phyloP scores from a whole-genome alignment of 2,329 filamentous ascomycete genomes.

The Colletotrichum eleusines region DNA sequence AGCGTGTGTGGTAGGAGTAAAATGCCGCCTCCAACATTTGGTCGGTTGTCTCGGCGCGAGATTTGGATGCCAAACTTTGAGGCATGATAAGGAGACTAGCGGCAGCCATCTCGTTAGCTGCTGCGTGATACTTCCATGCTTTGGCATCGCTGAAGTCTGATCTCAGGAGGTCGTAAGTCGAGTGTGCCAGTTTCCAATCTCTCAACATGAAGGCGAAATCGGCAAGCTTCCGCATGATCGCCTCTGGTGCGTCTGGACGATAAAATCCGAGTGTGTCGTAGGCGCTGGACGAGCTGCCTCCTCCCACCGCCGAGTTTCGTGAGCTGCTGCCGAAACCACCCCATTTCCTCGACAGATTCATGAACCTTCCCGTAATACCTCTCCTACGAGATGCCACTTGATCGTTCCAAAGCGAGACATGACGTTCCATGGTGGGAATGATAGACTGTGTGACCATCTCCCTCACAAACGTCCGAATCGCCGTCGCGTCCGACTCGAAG shows the following conservation, averaged over 20 bases:
- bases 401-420: constrained; percentile 94
- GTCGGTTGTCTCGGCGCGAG: constrained; percentile 83
- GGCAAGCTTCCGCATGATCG: constrained; percentile 90
- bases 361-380: constrained; percentile 92
- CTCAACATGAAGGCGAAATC: constrained; percentile 98
- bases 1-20: constrained; percentile 93
- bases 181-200: constrained; percentile 93
- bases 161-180: constrained; percentile 90
- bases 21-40: constrained; percentile 89
- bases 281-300: constrained; percentile 65
- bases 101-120: constrained; percentile 94
- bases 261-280: constrained; percentile 90
- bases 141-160: constrained; percentile 95
- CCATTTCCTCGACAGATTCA: constrained; percentile 93
- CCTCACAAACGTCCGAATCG: constrained; percentile 88
- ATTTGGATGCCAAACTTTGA: constrained; percentile 78
- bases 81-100: constrained; percentile 85
- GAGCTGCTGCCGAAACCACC: constrained; percentile 80
- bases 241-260: constrained; percentile 84
- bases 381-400: constrained; percentile 91
- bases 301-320: constrained; percentile 68
- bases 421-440: constrained; percentile 95
- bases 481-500: constrained; percentile 91
- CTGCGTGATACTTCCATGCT: constrained; percentile 95
- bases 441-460: constrained; percentile 97